Base-by-base conservation (phyloP, 2,329 filamentous ascomycete species). In the Pseudogymnoascus sp. region DNA sequence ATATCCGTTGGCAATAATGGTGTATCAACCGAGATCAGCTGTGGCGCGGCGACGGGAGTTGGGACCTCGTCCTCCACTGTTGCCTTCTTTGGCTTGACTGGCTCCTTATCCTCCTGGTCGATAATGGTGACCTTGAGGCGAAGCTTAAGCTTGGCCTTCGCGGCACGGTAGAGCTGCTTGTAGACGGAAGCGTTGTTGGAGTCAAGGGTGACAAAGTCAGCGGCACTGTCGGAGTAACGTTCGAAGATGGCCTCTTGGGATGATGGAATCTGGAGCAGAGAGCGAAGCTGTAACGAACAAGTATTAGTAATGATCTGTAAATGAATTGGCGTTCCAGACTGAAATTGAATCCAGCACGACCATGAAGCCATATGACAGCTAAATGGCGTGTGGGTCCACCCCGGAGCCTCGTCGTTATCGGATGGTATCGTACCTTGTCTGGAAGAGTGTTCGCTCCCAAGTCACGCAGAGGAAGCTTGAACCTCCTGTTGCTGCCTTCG, bases 121-220 rank as follows among this genome's bases (percentile, higher is more conserved):
- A 72, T 73, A 35, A 82, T 71, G 14, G 84, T 88, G 38, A 90
- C 88, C 68, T 87, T 90, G 65, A 99, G 84, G 77, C 95, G 93
- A 70, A 99, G 87, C 87, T 98, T 99, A 68, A 93, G 87, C 83
- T 99, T 99, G 38, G 95, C 95, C 81, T 97, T 99, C 67, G 95
- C 95, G 68, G 95, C 95, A 71, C 95, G 89, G 75, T 95, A 93
- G 43, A 99, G 88, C 75, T 97, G 95, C 81, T 97, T 98, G 82
- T 96, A 99, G 72, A 96, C 90, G 53, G 90, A 82, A 7, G 84
- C 78, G 72, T 96, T 96, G 73, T 82, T 81, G 66, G 86, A 81
- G 75, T 96, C 89, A 65, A 99, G 87, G 50, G 84, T 81, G 68
- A 98, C 84, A 76, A 89, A 98, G 67, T 86, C 81, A 53, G 83